Evolutionary conservation across 192 early-diverging fungal genomes (phyloP), one percentile per base, ranked within the genome.

Genomic region (Coemansia sp.): DNA sequence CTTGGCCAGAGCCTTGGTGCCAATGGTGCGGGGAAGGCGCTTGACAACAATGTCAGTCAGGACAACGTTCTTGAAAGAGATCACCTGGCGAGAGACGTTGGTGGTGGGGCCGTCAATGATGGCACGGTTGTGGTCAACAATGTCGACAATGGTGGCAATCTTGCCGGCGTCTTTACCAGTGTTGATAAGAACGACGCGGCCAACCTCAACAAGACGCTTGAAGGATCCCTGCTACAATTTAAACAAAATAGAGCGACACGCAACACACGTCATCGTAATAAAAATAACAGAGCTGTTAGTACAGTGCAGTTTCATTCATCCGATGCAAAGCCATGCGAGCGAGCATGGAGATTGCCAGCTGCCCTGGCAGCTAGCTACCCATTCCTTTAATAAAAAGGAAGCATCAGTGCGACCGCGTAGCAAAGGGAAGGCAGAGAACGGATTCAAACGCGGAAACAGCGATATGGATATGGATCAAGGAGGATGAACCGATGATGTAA

Each of bases 61-160:
- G 53, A 85, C 83, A 65, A 89, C 62, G 69, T 92, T 90, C 80
- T 92, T 91, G 91, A 85, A 95, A 53, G 89, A 54, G 59, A 92
- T 80, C 55, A 82, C 79, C 76, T 91, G 86, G 61, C 97, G 95
- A 57, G 79, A 23, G 50, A 98, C 94, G 51, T 86, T 87, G 48
- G 92, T 97, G 81, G 91, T 95, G 42, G 95, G 95, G 29, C 97
- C 95, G 77, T 99, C 93, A 63, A 99, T 80, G 65, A 99, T 84
- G 60, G 92, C 91, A 60, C 97, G 85, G 81, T 88, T 91, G 88
- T 99, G 95, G 83, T 99, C 97, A 66, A 99, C 87, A 74, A 99
- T 96, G 76, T 98, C 97, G 52, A 98, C 90, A 80, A 99, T 90
- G 67, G 94, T 90, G 71, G 95, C 95, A 58, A 98, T 85, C 84